Percentiles rank a stretch among this genome's conserved stretches.
phyloP scores from a whole-genome alignment of 1,284 basidiomycete genomes.

The Pulveroboletus sp. region DNA sequence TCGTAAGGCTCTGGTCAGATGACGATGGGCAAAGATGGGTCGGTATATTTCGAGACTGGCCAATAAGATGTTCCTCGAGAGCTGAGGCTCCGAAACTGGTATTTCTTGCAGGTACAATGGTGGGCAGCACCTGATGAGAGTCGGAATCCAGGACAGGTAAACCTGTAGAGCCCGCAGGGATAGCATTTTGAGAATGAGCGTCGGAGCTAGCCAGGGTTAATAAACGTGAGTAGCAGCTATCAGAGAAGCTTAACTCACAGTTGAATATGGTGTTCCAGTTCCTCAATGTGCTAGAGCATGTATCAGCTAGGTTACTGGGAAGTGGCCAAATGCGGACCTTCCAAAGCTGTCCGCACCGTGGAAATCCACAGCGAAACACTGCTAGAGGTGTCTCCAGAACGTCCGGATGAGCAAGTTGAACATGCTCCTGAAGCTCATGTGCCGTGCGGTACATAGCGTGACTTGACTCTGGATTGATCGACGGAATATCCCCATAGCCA shows the following conservation, averaged over 20 bases:
- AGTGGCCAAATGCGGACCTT: too few species aligned
- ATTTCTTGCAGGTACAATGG: background rate
- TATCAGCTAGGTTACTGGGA: too few species aligned
- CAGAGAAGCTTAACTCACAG: background rate
- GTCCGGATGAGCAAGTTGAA: background rate
- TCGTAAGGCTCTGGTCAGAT: too few species aligned
- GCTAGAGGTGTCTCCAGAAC: background rate
- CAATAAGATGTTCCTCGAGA: background rate
- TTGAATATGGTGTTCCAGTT: background rate
- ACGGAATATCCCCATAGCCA: background rate
- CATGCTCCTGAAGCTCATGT: background rate
- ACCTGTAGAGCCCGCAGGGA: background rate
- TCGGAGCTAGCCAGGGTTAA: background rate
- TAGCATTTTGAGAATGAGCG: background rate
- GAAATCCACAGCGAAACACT: background rate
- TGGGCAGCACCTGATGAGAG: background rate
- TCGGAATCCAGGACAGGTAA: background rate
- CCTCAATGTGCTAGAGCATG: too few species aligned
- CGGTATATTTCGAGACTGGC: too few species aligned
- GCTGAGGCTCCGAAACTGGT: background rate
- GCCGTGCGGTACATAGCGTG: background rate
- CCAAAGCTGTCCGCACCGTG: background rate
- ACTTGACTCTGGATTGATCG: background rate
- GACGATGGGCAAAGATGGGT: too few species aligned
- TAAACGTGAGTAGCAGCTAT: background rate